Evolutionary conservation across 148 eudicot species (phyloP).

Genomic region (Rhododendron molle): DNA sequence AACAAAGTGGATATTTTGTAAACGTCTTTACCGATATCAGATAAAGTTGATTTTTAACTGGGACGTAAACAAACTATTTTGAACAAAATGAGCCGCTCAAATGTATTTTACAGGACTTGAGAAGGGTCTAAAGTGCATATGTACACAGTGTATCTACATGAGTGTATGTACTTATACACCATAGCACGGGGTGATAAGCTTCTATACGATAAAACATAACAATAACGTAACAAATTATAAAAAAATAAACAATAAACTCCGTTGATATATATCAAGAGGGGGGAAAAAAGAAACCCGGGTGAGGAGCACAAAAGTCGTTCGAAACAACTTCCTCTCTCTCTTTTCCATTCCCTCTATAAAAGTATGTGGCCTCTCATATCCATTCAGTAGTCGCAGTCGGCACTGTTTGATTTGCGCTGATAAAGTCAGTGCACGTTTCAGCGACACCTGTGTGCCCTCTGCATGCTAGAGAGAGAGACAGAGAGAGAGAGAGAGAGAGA

Average conservation of each 20-base stretch:
- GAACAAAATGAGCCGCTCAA: no score
- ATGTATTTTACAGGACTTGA: no score
- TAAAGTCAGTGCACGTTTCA: background rate
- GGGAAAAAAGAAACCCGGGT: background rate
- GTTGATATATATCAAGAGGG: background rate
- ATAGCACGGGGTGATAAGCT: no score
- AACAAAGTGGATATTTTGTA: no score
- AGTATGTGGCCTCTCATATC: background rate
- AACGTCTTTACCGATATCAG: no score
- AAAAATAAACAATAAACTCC: background rate
- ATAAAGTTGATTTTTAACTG: no score
- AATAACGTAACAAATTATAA: no score
- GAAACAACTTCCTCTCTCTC: background rate
- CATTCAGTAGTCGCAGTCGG: constrained; percentile 4
- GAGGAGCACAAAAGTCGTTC: background rate
- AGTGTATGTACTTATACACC: no score
- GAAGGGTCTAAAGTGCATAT: no score
- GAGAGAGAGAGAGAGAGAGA: background rate
- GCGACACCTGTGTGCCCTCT: constrained; percentile 9
- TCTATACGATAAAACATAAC: no score
- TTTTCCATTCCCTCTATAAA: background rate
- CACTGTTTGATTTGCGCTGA: constrained; percentile 27
- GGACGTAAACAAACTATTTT: no score
- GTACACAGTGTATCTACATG: no score
- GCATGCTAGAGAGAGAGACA: constrained; percentile 17